Evolutionary conservation across 2,329 filamentous ascomycete species (phyloP), one percentile per base, ranked within the genome.

Genomic region (Ceratocystis cacaofunesta): DNA sequence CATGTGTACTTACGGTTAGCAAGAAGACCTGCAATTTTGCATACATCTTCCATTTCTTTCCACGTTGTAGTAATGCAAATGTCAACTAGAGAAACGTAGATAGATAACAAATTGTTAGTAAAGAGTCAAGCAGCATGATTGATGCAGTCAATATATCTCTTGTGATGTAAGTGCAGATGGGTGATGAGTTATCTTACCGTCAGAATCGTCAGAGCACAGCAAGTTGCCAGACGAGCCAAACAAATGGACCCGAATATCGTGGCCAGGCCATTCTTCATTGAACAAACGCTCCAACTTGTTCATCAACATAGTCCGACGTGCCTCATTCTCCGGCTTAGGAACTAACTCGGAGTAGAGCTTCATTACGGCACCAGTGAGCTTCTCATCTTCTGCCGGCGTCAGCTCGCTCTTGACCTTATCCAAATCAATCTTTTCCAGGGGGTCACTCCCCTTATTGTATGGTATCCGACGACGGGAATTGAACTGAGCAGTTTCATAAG

Each of bases 221-320:
- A 94, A 78, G 75, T 99, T 99, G 61, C 94, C 94, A 3, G 94
- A 97, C 4, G 94, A 97, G n/a, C 94, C 94, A 80, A 99, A 99
- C 17, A 97, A 85, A 74, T 94, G 87, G 44, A 96, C 94, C 70
- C 84, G 86, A 72, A 96, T 96, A 68, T 95, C 83, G 71, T 90
- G 87, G 0, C 89, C 90, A 0, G 94, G 94, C 90, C 92, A 99
- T 73, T 95, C 85, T 6, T 89, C 83, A 71, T 95, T 94, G 73
- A 99, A 85, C 50, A 97, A 84, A 70, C 82, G 86, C 75, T 96
- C 89, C 71, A 99, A 77, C 77, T 97, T 99, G 69, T 81, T 78
- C n/a, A 96, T 85, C 70, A 99, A 83, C 71, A 83, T 85, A 69
- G 82, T 79, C 68, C 92, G 82, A 69, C 90, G 86, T 68, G 83